Evolutionary conservation across 75 land plant genomes (phyloP), one percentile per base, ranked within the genome.

Genomic region (Azolla pinnata): DNA sequence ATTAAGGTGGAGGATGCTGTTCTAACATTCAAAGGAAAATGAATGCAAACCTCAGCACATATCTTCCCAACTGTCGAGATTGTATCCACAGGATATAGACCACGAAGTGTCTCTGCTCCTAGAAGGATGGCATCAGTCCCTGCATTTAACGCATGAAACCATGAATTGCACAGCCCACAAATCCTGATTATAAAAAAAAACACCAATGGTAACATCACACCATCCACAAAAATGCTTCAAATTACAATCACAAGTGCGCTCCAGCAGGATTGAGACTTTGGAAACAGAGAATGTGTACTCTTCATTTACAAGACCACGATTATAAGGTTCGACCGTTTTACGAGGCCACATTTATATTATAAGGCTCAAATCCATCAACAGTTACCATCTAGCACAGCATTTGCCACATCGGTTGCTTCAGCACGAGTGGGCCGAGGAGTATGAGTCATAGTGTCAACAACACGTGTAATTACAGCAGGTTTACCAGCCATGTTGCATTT

Each of bases 391-490:
- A 93, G 59, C 1, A 93, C 96, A 56, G 98, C 98, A 74, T 93
- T 93, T 9, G 98, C 98, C 35, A 93, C 96, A 79, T 93, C 98
- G 29, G 98, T 93, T 53, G 98, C 98, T 67, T 92, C 97, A 31
- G 97, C 97, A 62, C 97, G 90, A 48, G 97, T 92, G 31, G 97
- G 97, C 28, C 97, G 69, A 2, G 92, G 79, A 52, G 82, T 92
- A 56, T 85, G 83, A 58, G 96, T 86, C 97, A 92, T 92, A 53
- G 91, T 89, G 54, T 92, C 97, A 54, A 92, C 97, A 46, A 92
- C 97, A 60, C 97, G 84, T 63, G 97, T 92, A 35, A 92, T 69
- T 16, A 92, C 81, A 23, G 90, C 88, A 54, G 96, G 86, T 70
- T 92, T 92, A 58, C 97, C 97, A 55, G 82, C 90, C 77, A 85